A percentile compares a stretch with the other conserved stretches of the same genome.
Evolutionary conservation across 371 early-diverging fungal species (phyloP).

Genomic region (Saksenaea vasiformis): DNA sequence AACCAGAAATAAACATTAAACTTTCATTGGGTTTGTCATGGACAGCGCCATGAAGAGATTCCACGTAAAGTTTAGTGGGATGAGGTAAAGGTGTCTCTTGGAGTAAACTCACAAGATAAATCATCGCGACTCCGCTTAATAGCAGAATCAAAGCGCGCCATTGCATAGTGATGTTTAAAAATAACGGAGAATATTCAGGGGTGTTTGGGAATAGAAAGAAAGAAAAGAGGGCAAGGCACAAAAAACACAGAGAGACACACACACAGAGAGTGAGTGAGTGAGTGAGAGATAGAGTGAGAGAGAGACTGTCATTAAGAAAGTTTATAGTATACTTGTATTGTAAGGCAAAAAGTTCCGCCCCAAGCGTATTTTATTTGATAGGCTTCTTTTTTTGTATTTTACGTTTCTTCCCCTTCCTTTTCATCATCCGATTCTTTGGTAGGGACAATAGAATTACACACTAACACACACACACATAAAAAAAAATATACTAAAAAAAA

Average conservation of each 20-base stretch:
- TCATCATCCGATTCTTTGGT: constrained; percentile 2
- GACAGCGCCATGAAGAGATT: constrained; percentile 13
- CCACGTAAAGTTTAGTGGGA: constrained; percentile 29
- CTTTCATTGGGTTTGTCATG: constrained; percentile 24
- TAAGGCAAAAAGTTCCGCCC: background rate
- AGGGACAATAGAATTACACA: background rate
- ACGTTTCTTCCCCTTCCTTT: background rate
- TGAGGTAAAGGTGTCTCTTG: constrained; percentile 45
- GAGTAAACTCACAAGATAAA: constrained; percentile 38
- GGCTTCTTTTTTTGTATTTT: constrained; percentile 1
- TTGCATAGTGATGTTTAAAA: constrained; percentile 36
- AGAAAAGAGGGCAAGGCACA: background rate
- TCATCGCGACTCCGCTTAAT: constrained; percentile 30
- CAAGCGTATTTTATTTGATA: background rate
- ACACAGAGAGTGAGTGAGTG: background rate
- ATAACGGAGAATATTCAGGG: background rate
- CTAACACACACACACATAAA: no score
- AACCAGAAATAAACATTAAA: constrained; percentile 25
- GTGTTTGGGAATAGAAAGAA: no score
- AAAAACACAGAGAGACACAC: no score
- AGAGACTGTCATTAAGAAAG: no score
- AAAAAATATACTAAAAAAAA: no score
- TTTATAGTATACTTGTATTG: background rate
- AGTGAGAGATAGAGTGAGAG: background rate
- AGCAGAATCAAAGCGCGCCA: constrained; percentile 45